Evolutionary conservation across 192 early-diverging fungal genomes (phyloP).

Genomic region (Entomortierella lignicola): DNA sequence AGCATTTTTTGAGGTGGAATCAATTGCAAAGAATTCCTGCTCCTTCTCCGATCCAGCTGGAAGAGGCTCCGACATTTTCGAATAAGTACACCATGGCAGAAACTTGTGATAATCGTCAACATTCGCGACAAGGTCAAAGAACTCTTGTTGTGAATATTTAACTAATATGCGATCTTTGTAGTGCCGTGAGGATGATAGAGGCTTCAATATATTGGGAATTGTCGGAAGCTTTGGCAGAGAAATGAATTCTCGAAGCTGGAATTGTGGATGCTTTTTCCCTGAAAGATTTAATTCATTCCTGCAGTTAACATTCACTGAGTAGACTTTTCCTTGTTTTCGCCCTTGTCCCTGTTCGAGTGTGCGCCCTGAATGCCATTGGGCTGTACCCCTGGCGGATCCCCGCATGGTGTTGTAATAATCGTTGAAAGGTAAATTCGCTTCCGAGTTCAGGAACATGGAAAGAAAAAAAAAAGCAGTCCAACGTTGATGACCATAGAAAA

Average conservation of each 20-base stretch:
- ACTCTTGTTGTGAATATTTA: constrained; percentile 80
- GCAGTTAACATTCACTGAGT: background rate
- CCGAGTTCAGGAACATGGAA: too few relatives aligned
- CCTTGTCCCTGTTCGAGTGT: background rate
- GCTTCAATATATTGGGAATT: constrained; percentile 31
- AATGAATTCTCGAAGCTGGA: constrained; percentile 24
- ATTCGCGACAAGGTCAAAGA: constrained; percentile 86
- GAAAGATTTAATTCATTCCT: background rate
- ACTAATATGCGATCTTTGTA: constrained; percentile 44
- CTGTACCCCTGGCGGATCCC: background rate
- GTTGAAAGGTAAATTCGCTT: too few relatives aligned
- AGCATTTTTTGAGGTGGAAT: background rate
- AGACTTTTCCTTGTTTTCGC: too few relatives aligned
- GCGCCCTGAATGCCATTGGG: background rate
- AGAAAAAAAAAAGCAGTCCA: too few relatives aligned
- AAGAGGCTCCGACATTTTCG: constrained; percentile 63
- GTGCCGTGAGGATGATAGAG: constrained; percentile 12
- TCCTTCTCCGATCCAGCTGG: background rate
- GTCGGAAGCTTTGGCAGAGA: constrained; percentile 22
- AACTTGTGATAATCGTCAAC: constrained; percentile 84
- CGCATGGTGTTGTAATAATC: background rate
- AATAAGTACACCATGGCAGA: constrained; percentile 84
- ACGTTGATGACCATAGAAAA: too few relatives aligned
- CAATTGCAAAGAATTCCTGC: background rate
- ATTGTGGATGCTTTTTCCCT: background rate